Evolutionary conservation across 2,329 filamentous ascomycete species (phyloP).

Genomic region (Claviceps maximensis): DNA sequence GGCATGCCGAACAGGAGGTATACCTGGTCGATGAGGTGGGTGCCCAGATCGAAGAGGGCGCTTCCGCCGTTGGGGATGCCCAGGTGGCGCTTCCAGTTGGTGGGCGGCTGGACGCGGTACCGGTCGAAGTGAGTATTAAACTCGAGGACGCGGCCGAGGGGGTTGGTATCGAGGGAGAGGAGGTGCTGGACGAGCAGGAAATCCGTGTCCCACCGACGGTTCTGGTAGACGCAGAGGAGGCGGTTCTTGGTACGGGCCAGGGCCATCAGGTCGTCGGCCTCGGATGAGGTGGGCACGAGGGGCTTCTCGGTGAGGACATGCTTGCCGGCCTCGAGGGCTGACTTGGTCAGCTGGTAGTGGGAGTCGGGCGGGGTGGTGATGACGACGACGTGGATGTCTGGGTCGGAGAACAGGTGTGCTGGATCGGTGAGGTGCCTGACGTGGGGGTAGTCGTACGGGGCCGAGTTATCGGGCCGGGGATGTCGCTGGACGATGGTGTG

Average conservation of each 20-base stretch:
- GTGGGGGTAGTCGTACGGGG: slow-evolving; percentile 52
- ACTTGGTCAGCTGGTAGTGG: slow-evolving; percentile 52
- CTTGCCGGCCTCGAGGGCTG: slow-evolving; percentile 56
- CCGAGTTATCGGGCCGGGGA: slow-evolving; percentile 51
- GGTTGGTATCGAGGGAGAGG: slow-evolving; percentile 39
- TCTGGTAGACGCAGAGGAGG: slow-evolving; percentile 58
- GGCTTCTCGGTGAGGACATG: slow-evolving; percentile 76
- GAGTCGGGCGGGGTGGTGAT: slow-evolving; percentile 59
- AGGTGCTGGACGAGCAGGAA: slow-evolving; percentile 57
- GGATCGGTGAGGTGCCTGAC: slow-evolving; percentile 50
- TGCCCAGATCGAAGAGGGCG: slow-evolving; percentile 60
- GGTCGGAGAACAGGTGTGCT: slow-evolving; percentile 51
- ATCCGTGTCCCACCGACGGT: slow-evolving; percentile 66
- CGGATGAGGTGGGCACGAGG: slow-evolving; percentile 57
- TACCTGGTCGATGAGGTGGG: slow-evolving; percentile 64
- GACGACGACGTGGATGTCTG: slow-evolving; percentile 54
- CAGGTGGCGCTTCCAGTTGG: slow-evolving; percentile 54
- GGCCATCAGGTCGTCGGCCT: slow-evolving; percentile 50
- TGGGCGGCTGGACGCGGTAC: slow-evolving; percentile 45
- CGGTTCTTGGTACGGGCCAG: slow-evolving; percentile 37
- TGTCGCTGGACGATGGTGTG: slow-evolving; percentile 65
- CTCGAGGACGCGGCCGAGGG: slow-evolving; percentile 60
- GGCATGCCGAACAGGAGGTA: slow-evolving; percentile 60
- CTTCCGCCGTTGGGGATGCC: slow-evolving; percentile 49
- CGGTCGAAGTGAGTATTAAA: slow-evolving; percentile 74